phyloP scores from a whole-genome alignment of 1,284 basidiomycete genomes.

The Rhodotorula sp. region DNA sequence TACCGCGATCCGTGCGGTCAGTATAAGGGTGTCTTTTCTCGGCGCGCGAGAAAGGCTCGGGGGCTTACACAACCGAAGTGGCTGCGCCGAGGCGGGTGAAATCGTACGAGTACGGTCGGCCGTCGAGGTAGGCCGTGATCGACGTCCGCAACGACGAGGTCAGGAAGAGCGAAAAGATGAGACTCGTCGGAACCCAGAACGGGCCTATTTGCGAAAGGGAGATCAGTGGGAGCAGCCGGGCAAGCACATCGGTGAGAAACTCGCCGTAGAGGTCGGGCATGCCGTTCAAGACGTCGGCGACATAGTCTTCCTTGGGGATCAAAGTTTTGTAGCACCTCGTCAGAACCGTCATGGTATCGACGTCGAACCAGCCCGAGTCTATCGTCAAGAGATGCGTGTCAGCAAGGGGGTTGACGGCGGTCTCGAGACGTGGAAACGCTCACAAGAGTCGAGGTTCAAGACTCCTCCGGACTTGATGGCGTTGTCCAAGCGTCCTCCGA shows the following conservation, averaged over 20 bases:
- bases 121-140: conserved; percentile 74
- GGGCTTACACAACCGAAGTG: conserved; percentile 62
- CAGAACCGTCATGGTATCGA: conserved; percentile 52
- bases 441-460: conserved; percentile 39
- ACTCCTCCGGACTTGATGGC: conserved; percentile 38
- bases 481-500: conserved; percentile 27
- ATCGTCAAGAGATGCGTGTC: not conserved
- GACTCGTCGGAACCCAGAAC: conserved; percentile 91
- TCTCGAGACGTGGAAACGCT: not conserved
- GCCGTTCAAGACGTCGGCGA: conserved; percentile 52
- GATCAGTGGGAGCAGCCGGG: not conserved
- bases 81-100: conserved; percentile 79
- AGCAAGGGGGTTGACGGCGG: not conserved
- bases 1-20: conserved; percentile 55
- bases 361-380: conserved; percentile 55
- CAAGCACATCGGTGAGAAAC: too few species aligned
- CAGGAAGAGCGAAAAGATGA: conserved; percentile 85
- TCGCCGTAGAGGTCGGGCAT: conserved; percentile 55
- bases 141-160: conserved; percentile 84
- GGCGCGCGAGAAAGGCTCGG: not conserved
- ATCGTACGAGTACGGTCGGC: conserved; percentile 68
- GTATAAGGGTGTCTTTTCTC: conserved; percentile 51
- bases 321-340: conserved; percentile 52
- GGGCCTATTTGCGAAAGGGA: conserved; percentile 59
- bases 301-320: conserved; percentile 53